These are phyloP conservation scores for Alternaria viburni DNA, from an alignment of 2,329 filamentous ascomycete species.

Conservation along the genomic window DNA sequence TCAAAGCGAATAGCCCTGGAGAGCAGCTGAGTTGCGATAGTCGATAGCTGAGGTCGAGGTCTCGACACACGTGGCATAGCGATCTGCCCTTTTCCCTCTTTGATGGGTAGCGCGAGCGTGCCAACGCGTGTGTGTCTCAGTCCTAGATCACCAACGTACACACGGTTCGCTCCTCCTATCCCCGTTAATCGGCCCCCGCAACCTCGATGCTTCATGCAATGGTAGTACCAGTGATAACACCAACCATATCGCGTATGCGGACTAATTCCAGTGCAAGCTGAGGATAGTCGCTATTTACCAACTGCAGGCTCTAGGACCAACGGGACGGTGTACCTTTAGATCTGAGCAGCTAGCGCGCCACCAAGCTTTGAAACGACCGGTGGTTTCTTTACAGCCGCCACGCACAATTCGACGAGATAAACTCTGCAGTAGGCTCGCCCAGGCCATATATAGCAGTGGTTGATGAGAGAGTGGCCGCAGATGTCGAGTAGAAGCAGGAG, in stretches of 20 bases:
- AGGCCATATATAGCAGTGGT: background rate
- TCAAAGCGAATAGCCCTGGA: conserved; percentile 3
- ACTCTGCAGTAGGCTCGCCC: background rate
- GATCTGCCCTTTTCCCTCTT: conserved; percentile 4
- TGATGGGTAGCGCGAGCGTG: background rate
- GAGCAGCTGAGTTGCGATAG: background rate
- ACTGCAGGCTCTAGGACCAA: conserved; percentile 1
- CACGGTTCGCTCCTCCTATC: background rate
- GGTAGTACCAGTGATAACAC: background rate
- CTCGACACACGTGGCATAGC: background rate
- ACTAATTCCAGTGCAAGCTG: background rate
- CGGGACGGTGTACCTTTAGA: background rate
- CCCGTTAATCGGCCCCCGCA: conserved; percentile 2
- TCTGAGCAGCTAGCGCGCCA: background rate
- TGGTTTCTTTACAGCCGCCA: background rate
- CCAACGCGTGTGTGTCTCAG: background rate
- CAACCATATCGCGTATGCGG: background rate
- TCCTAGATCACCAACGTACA: background rate
- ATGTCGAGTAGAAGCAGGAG: background rate
- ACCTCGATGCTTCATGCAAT: conserved; percentile 5
- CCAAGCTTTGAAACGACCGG: background rate
- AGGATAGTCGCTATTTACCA: background rate
- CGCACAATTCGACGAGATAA: background rate
- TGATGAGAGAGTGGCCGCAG: background rate
- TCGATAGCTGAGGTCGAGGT: background rate